Base-by-base conservation (phyloP, 495 filamentous ascomycete genomes). In the Trichocladium antarcticum region DNA sequence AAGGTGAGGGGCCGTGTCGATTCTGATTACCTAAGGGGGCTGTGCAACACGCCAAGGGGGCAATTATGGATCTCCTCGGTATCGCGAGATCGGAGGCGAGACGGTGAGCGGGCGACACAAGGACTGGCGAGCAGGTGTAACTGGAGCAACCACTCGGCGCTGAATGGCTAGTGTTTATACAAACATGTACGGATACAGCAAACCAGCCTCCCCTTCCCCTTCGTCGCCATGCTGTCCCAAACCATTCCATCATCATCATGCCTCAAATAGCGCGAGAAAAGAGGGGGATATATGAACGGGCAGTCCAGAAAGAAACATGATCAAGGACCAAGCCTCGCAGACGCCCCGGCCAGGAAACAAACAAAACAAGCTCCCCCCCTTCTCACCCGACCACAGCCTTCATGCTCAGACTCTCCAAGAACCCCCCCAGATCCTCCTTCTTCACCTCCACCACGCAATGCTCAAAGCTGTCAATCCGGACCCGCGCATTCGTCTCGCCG, bases 391-490 rank as follows among this genome's bases (percentile, higher is more conserved):
- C 81, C 11, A 97, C 89, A 61, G 80, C 81, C 73, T 89, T 90
- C 76, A 88, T 80, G 63, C 89, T 95, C 63, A 98, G 63, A 41
- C 82, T 79, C 70, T 97, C 92, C 54, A 98, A 73, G 64, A 98
- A 98, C 10, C 83, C 87, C 16, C 82, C 77, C 24, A 98, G 72
- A 67, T 97, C 90, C 61, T 98, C 92, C 69, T 94, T 95, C 69
- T 82, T 79, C 27, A 98, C 92, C 68, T 97, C 92, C 40, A 96
- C 88, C 9, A 97, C 93, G 55, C 87, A 94, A 63, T 94, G 84
- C 68, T 98, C 93, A 65, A 98, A 98, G 67, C 84, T 89, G 63
- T 98, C 92, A 55, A 96, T 95, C 47, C 88, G 72, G 16, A 97
- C 87, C 14, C 89, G 72, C 4, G 89, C 86, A 51, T 81, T 89